Conservation (phyloP, 75 land plant species). For the Pinus albicaulis region DNA sequence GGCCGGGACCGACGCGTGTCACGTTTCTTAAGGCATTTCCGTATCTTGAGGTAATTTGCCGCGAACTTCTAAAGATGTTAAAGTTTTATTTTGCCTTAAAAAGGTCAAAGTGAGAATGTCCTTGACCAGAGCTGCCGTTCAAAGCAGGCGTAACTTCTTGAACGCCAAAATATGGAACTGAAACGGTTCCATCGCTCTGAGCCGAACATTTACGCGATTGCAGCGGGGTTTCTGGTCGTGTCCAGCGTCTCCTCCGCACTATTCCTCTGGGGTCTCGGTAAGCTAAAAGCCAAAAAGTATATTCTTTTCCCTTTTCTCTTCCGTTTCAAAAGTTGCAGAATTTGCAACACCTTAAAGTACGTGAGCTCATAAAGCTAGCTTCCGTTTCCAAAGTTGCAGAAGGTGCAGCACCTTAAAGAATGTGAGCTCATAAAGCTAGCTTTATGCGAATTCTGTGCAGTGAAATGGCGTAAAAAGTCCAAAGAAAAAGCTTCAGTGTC, state of each 20-base stretch:
- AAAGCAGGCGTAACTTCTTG: neutral
- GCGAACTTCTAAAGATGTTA: too few relatives aligned
- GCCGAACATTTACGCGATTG: neutral
- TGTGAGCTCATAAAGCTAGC: neutral
- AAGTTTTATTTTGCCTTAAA: too few relatives aligned
- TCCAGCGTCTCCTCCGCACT: neutral
- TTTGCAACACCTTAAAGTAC: neutral
- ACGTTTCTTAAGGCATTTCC: too few relatives aligned
- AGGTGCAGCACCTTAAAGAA: neutral
- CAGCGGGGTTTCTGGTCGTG: neutral
- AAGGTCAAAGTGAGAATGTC: too few relatives aligned
- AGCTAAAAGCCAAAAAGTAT: neutral
- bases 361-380: neutral
- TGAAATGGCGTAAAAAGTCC: neutral
- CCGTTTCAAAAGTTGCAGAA: too few relatives aligned
- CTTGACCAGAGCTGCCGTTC: too few relatives aligned
- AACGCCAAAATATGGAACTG: neutral
- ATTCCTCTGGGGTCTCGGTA: slow-evolving; percentile 3
- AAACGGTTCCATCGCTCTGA: neutral
- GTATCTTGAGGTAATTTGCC: too few relatives aligned
- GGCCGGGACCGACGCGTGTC: too few relatives aligned
- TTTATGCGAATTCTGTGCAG: neutral
- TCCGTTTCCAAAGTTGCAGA: too few relatives aligned
- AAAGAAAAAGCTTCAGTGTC: neutral
- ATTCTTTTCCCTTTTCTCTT: neutral